These are phyloP conservation scores for Fusarium brevicatenulatum DNA, from an alignment of 2,329 filamentous ascomycete genomes.

Conservation along the genomic window DNA sequence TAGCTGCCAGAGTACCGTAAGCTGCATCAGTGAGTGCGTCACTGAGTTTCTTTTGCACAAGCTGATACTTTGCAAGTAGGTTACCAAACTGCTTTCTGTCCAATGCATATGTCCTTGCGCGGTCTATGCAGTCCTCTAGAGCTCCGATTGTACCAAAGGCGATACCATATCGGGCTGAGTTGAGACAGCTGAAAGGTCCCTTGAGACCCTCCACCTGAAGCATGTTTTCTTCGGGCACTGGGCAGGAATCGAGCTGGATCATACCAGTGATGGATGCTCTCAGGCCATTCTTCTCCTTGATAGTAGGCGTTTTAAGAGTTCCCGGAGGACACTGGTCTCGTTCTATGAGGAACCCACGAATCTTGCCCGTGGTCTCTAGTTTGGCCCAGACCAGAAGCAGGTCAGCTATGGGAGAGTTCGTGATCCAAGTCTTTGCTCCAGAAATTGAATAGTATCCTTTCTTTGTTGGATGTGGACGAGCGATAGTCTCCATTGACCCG, in stretches of 20 bases:
- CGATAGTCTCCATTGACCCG: constrained; percentile 86
- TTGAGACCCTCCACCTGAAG: constrained; percentile 87
- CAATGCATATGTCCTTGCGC: constrained; percentile 84
- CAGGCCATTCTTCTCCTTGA: constrained; percentile 95
- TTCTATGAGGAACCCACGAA: constrained; percentile 90
- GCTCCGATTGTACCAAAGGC: constrained; percentile 93
- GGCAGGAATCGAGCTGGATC: constrained; percentile 93
- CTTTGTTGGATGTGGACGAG: constrained; percentile 82
- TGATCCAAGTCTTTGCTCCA: constrained; percentile 94
- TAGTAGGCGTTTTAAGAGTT: constrained; percentile 86
- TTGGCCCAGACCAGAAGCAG: constrained; percentile 93
- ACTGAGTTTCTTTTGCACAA: constrained; percentile 96
- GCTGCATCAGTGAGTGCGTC: constrained; percentile 91
- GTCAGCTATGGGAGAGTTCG: constrained; percentile 89
- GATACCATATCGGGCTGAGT: constrained; percentile 92
- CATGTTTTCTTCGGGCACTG: constrained; percentile 91
- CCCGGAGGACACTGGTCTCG: constrained; percentile 83
- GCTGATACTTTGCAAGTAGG: constrained; percentile 93
- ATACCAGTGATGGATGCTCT: constrained; percentile 94
- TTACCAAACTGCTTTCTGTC: constrained; percentile 96
- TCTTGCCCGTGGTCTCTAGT: constrained; percentile 90
- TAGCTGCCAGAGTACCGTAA: constrained; percentile 85
- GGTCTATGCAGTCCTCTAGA: constrained; percentile 88
- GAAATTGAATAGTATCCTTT: constrained; percentile 81
- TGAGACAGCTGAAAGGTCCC: constrained; percentile 93